A percentile compares a stretch with the other conserved stretches of the same genome.
Conservation (phyloP, 1,284 basidiomycete genomes). For the Puccinia polysora region DNA sequence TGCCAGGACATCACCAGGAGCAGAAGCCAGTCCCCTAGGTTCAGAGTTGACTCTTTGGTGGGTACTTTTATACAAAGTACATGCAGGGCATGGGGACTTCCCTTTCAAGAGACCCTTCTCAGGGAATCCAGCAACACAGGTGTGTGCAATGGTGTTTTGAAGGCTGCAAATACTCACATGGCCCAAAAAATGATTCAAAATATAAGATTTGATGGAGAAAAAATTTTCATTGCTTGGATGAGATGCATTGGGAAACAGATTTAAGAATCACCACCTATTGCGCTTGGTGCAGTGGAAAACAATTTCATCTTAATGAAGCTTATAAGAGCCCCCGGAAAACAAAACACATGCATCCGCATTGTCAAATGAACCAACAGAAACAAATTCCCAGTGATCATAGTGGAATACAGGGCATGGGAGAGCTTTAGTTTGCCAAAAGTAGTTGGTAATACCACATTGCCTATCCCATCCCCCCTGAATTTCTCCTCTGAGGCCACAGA, state of each 20-base stretch:
- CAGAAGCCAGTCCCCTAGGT: background rate
- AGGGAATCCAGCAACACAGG: no score
- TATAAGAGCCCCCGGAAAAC: background rate
- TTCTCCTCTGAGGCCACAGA: constrained; percentile 4
- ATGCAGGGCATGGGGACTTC: no score
- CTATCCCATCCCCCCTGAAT: background rate
- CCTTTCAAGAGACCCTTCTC: no score
- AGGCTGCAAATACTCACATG: no score
- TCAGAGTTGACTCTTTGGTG: background rate
- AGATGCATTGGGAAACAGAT: background rate
- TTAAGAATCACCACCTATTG: background rate
- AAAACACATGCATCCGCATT: background rate
- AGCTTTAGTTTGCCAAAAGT: background rate
- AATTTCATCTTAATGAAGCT: background rate
- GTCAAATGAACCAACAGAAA: background rate
- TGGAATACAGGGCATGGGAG: background rate
- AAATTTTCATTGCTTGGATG: no score
- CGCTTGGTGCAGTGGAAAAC: background rate
- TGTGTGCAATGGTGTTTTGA: no score
- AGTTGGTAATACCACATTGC: background rate
- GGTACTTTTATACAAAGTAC: background rate
- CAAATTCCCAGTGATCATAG: background rate
- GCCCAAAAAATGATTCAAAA: no score
- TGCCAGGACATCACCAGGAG: background rate
- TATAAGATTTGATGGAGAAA: no score